Evolutionary conservation across 768 basidiomycete genomes (phyloP).

Genomic region (Hygrophorus russula): DNA sequence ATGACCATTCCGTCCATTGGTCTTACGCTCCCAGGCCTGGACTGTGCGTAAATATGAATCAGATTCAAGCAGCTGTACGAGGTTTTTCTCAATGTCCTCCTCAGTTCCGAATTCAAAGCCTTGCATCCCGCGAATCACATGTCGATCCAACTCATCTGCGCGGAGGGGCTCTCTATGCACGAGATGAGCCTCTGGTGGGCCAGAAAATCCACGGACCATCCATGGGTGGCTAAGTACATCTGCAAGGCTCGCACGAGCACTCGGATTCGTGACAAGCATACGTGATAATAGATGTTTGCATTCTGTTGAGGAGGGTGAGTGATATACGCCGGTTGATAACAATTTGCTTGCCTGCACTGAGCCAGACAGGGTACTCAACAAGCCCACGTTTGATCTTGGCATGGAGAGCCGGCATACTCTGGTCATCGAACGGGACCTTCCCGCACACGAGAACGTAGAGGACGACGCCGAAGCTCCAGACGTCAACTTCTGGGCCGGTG

Average conservation of each 20-base stretch:
- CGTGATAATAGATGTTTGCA: slow-evolving; percentile 89
- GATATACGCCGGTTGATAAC: not conserved
- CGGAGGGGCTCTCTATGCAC: slow-evolving; percentile 85
- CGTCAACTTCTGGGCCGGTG: slow-evolving; percentile 95
- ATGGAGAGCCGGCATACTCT: slow-evolving; percentile 97
- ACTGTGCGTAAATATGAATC: slow-evolving; percentile 70
- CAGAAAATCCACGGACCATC: slow-evolving; percentile 84
- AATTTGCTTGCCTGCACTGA: slow-evolving; percentile 64
- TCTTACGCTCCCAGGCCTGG: slow-evolving; percentile 68
- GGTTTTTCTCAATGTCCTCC: slow-evolving; percentile 70
- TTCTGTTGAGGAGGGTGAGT: slow-evolving; percentile 36
- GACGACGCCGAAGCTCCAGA: slow-evolving; percentile 99
- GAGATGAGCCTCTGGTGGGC: slow-evolving; percentile 75
- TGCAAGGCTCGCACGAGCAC: slow-evolving; percentile 63
- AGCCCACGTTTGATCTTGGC: slow-evolving; percentile 98
- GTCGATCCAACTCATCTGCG: slow-evolving; percentile 76
- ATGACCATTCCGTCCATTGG: slow-evolving; percentile 24
- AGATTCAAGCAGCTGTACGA: slow-evolving; percentile 62
- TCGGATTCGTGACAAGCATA: slow-evolving; percentile 95
- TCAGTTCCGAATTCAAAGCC: slow-evolving; percentile 95
- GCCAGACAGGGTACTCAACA: slow-evolving; percentile 96
- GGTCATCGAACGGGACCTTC: slow-evolving; percentile 98
- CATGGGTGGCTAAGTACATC: slow-evolving; percentile 85
- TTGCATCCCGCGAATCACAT: slow-evolving; percentile 83
- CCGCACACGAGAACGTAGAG: slow-evolving; percentile 97